phyloP scores from a whole-genome alignment of 768 basidiomycete genomes.

The Terana coerulea region DNA sequence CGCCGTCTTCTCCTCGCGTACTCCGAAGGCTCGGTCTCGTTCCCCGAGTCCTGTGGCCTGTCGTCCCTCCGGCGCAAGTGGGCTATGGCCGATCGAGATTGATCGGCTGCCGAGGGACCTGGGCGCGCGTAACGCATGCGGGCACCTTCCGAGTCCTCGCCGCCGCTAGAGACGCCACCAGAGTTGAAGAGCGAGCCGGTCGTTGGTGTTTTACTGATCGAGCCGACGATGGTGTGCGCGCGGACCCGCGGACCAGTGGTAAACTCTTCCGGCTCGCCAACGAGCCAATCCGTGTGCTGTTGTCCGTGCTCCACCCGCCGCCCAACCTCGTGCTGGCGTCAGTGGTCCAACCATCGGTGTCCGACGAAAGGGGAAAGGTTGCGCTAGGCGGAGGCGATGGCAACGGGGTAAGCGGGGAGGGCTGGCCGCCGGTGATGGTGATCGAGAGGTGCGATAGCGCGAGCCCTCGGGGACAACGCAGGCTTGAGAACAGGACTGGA shows the following conservation, averaged over 20 bases:
- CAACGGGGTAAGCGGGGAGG: constrained; percentile 15
- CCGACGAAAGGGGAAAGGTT: constrained; percentile 7
- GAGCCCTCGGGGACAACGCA: not conserved
- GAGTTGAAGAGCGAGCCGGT: not conserved
- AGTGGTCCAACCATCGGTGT: constrained; percentile 11
- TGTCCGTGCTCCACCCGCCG: constrained; percentile 14
- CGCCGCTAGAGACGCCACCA: constrained; percentile 1
- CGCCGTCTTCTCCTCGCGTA: not conserved
- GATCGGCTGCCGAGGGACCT: not conserved
- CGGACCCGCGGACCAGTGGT: not conserved
- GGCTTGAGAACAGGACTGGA: constrained; percentile 1
- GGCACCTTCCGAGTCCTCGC: constrained; percentile 1
- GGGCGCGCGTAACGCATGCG: not conserved
- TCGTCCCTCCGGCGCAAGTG: not conserved
- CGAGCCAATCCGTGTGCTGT: constrained; percentile 12
- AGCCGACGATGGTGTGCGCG: constrained; percentile 11
- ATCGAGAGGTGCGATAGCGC: constrained; percentile 2
- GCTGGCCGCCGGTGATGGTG: constrained; percentile 11
- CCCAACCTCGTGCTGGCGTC: constrained; percentile 12
- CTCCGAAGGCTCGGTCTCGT: not conserved
- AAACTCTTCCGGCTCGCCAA: constrained; percentile 1
- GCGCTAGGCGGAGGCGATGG: constrained; percentile 11
- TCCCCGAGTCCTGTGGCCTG: not conserved
- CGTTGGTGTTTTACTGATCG: not conserved
- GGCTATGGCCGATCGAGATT: not conserved